Conservation (phyloP, 495 filamentous ascomycete genomes). For the Cryomyces minteri region DNA sequence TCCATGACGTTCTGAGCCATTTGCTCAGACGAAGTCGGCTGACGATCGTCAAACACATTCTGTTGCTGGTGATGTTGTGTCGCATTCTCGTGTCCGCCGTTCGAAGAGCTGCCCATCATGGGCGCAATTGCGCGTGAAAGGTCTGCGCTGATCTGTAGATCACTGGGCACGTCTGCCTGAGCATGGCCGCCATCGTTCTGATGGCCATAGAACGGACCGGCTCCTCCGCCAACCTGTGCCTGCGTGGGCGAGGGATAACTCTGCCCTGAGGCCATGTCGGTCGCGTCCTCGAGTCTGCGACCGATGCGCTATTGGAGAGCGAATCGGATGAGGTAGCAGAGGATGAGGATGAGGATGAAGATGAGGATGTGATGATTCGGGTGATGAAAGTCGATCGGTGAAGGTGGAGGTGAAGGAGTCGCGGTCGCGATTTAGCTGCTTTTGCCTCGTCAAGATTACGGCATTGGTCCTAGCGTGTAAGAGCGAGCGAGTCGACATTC, state of each 20-base stretch:
- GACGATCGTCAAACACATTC: not conserved
- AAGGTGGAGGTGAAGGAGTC: too few relatives aligned
- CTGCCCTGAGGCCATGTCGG: not conserved
- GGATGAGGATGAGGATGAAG: too few relatives aligned
- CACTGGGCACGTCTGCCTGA: conserved; percentile 5
- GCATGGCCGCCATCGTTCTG: conserved; percentile 10
- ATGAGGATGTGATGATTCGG: too few relatives aligned
- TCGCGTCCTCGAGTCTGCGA: too few relatives aligned
- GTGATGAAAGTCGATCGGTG: too few relatives aligned
- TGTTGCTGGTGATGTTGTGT: not conserved
- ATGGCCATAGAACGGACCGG: conserved; percentile 5
- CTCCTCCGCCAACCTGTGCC: conserved; percentile 2
- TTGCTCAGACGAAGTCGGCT: not conserved
- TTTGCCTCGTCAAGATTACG: too few relatives aligned
- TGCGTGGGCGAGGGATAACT: conserved; percentile 7
- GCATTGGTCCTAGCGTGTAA: too few relatives aligned
- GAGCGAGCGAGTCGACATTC: too few relatives aligned
- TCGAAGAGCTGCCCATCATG: not conserved
- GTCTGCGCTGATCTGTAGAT: not conserved
- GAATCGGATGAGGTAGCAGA: too few relatives aligned
- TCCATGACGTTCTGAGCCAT: conserved; percentile 11
- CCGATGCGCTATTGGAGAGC: too few relatives aligned
- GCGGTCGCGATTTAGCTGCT: too few relatives aligned
- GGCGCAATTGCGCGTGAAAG: not conserved
- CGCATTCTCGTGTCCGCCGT: not conserved